Evolutionary conservation across 2,329 filamentous ascomycete genomes (phyloP).

Genomic region (Diaporthe ilicicola): DNA sequence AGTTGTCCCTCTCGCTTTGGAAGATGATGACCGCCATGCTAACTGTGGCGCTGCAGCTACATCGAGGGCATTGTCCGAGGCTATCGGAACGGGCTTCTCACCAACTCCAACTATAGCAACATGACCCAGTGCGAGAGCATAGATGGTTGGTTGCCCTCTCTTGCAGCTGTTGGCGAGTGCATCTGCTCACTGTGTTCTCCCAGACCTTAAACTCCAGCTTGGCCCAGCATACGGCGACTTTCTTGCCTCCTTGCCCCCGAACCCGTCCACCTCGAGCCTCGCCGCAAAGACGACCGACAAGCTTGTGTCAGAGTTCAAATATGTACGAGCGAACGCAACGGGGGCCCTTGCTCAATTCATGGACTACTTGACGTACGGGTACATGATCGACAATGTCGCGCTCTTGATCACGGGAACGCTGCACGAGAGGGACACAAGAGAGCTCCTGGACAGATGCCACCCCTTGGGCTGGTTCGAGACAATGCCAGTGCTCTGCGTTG

Average conservation of each 20-base stretch:
- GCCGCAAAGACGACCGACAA: conserved; percentile 97
- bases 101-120: conserved; percentile 90
- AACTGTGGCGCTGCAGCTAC: conserved; percentile 68
- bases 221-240: conserved; percentile 97
- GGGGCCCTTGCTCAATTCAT: conserved; percentile 94
- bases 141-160: conserved; percentile 70
- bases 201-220: conserved; percentile 97
- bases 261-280: conserved; percentile 94
- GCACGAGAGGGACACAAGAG: conserved; percentile 95
- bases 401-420: conserved; percentile 97
- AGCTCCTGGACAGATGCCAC: conserved; percentile 94
- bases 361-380: conserved; percentile 97
- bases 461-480: conserved; percentile 99
- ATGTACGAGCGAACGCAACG: conserved; percentile 91
- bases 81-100: conserved; percentile 94
- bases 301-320: conserved; percentile 96
- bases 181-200: conserved; percentile 33
- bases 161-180: not conserved
- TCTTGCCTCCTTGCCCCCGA: conserved; percentile 90
- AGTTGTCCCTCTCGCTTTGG: not conserved
- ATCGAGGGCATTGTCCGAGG: conserved; percentile 97
- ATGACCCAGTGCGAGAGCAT: conserved; percentile 97
- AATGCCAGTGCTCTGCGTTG: conserved; percentile 96
- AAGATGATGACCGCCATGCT: conserved; percentile 27
- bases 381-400: conserved; percentile 99